Percentiles rank a stretch among this genome's conserved stretches.
Conservation (phyloP, 192 early-diverging fungal genomes). For the Podila epicladia region DNA sequence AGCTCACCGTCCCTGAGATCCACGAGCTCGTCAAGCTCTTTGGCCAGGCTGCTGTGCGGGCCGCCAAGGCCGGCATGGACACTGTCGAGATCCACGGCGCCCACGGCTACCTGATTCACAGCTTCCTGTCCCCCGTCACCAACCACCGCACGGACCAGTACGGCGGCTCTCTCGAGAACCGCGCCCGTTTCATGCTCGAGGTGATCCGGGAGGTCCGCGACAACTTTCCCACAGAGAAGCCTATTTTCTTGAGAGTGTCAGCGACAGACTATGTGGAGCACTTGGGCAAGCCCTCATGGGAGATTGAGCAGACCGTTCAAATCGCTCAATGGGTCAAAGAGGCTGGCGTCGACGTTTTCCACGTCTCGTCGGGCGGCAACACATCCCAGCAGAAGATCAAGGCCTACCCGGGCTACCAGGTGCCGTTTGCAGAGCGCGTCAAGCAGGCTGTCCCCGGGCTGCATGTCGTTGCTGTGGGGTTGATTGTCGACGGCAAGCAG, state of each 20-base stretch:
- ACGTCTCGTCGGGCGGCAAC: constrained; percentile 81
- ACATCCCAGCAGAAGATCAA: constrained; percentile 59
- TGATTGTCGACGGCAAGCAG: constrained; percentile 72
- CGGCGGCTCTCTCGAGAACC: constrained; percentile 91
- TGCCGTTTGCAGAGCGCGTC: constrained; percentile 72
- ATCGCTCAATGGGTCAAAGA: constrained; percentile 64
- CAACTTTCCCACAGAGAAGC: constrained; percentile 66
- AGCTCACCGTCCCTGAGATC: constrained; percentile 74
- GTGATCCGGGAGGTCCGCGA: constrained; percentile 65
- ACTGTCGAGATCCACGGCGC: constrained; percentile 89
- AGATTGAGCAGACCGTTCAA: constrained; percentile 74
- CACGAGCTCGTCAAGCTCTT: constrained; percentile 67
- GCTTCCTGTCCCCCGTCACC: constrained; percentile 82
- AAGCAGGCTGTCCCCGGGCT: constrained; percentile 63
- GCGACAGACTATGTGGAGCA: constrained; percentile 72
- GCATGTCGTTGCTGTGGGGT: constrained; percentile 70
- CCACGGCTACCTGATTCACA: constrained; percentile 87
- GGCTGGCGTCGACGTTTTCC: constrained; percentile 85
- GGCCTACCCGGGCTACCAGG: constrained; percentile 66
- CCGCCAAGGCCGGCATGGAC: constrained; percentile 85
- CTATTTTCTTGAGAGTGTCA: constrained; percentile 85
- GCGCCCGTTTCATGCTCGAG: constrained; percentile 61
- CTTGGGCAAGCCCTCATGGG: constrained; percentile 63
- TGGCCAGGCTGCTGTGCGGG: constrained; percentile 69
- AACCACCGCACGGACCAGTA: constrained; percentile 91